Percentiles rank a stretch among this genome's conserved stretches.
Evolutionary conservation across 768 basidiomycete genomes (phyloP).

Genomic region (Symmetrospora coprosmae): DNA sequence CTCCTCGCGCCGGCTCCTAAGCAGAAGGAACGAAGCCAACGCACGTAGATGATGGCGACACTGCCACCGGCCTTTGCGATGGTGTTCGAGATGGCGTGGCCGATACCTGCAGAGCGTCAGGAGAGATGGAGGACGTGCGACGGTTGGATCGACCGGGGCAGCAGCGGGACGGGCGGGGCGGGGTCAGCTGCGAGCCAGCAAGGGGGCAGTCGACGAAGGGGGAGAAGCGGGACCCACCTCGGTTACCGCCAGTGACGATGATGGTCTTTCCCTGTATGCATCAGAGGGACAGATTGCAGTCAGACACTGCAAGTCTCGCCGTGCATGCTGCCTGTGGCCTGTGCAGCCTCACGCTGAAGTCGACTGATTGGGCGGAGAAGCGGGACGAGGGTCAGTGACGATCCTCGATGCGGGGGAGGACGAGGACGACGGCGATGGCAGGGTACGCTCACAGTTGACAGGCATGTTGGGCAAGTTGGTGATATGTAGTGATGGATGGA

Average conservation of each 20-base stretch:
- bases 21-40: background rate
- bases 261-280: background rate
- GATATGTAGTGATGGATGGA: too few relatives aligned
- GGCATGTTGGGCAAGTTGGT: too few relatives aligned
- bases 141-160: background rate
- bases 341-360: background rate
- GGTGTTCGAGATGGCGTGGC: constrained; percentile 18
- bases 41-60: constrained; percentile 20
- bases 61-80: constrained; percentile 26
- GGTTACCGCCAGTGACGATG: constrained; percentile 19
- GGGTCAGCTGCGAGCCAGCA: background rate
- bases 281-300: background rate
- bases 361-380: background rate
- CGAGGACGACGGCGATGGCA: background rate
- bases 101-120: constrained; percentile 22
- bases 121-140: too few relatives aligned
- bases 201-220: background rate
- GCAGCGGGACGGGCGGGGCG: background rate
- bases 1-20: background rate
- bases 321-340: background rate
- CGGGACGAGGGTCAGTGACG: background rate
- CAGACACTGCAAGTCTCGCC: too few relatives aligned
- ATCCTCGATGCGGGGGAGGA: background rate
- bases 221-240: too few relatives aligned
- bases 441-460: background rate